These are phyloP conservation scores for Tricholoma bakamatsutake DNA, from an alignment of 768 basidiomycete species.

Conservation along the genomic window DNA sequence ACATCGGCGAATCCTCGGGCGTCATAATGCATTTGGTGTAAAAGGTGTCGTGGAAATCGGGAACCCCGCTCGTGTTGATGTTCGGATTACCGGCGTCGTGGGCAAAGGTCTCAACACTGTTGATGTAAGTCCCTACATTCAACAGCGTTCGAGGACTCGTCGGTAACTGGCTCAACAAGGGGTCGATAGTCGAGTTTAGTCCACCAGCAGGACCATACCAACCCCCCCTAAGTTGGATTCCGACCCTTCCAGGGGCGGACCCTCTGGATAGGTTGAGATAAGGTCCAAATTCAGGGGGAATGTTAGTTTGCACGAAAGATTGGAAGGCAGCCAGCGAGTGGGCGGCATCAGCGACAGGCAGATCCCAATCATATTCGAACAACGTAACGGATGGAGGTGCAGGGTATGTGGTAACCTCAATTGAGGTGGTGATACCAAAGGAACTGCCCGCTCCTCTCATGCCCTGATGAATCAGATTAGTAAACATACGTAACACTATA, in stretches of 20 bases:
- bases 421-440: too few relatives aligned
- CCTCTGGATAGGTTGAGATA: conserved; percentile 9
- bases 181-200: conserved; percentile 8
- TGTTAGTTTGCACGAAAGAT: conserved; percentile 24
- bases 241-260: conserved; percentile 22
- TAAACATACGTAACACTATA: conserved; percentile 21
- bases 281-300: conserved; percentile 29
- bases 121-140: conserved; percentile 14
- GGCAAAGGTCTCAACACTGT: conserved; percentile 9
- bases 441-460: conserved; percentile 14
- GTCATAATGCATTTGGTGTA: conserved; percentile 30
- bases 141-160: not conserved
- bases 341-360: conserved; percentile 24
- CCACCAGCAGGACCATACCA: not conserved
- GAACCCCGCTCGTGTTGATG: conserved; percentile 16
- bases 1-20: conserved; percentile 24
- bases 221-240: conserved; percentile 13
- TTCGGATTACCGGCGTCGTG: not conserved
- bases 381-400: conserved; percentile 14
- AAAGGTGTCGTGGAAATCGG: conserved; percentile 25
- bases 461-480: conserved; percentile 4
- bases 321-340: conserved; percentile 29
- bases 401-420: conserved; percentile 8
- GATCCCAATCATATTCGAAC: conserved; percentile 30
- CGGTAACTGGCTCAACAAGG: conserved; percentile 12